Evolutionary conservation across 164 flowering plant genomes (phyloP).

Genomic region (Tinospora cordifolia): DNA sequence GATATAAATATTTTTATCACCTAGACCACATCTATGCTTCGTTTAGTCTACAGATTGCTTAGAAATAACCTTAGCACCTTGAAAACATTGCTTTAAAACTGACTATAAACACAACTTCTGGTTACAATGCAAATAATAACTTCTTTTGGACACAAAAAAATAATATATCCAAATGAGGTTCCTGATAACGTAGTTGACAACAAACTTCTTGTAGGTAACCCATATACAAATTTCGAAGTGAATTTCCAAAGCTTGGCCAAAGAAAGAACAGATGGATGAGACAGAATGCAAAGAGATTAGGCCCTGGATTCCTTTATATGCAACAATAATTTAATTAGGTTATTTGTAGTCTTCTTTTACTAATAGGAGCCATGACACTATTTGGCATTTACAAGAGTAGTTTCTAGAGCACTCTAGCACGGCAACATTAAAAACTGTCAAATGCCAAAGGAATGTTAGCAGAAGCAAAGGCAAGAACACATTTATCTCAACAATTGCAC

Average conservation of each 20-base stretch:
- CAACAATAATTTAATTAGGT: background rate
- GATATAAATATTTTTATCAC: no score
- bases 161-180: background rate
- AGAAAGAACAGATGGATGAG: background rate
- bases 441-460: background rate
- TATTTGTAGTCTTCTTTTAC: background rate
- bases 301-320: background rate
- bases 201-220: background rate
- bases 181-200: background rate
- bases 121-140: background rate
- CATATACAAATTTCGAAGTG: background rate
- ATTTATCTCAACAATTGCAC: background rate
- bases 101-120: background rate
- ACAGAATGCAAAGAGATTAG: background rate
- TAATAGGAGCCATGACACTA: background rate
- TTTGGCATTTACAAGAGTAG: background rate
- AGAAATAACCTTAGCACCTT: no score
- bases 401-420: background rate
- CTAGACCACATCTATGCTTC: no score
- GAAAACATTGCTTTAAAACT: background rate
- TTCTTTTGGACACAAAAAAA: background rate
- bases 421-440: background rate
- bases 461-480: background rate
- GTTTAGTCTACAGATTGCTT: no score
- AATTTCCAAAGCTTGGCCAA: background rate